Evolutionary conservation across 306 rosid species (phyloP), one percentile per base, ranked within the genome.

Genomic region (Dalbergia oliveri): DNA sequence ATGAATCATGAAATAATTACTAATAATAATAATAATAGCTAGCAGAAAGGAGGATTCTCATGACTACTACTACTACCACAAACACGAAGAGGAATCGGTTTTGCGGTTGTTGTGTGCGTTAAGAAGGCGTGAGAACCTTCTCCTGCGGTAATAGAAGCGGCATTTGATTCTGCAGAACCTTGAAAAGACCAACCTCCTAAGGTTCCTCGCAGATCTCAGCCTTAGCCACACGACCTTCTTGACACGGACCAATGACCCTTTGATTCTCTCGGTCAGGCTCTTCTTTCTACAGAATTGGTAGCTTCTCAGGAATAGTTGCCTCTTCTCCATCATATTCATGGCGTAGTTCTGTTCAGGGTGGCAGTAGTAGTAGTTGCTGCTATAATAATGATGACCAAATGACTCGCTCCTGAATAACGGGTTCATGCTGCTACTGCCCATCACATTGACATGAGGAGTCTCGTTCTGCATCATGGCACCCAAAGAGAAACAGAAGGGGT

Each of bases 241-340:
- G 19, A 69, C 88, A 70, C 88, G 89, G 51, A 81, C 59, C 77
- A 94, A 65, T n/a, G 90, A 87, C 45, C 90, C 87, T 76, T 78
- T 92, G 62, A 94, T 77, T 69, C 87, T 92, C 76, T 88, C 89
- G 0, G 72, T 3, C 2, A 94, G 11, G 23, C 75, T 92, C 86
- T 81, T 86, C 78, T 87, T 92, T 59, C 94, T 64, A 81, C 86
- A 50, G 84, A 94, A 94, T 79, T 90, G 92, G 74, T 94, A 94
- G 89, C 98, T 94, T 84, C 94, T 90, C 5, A 92, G 85, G 35
- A 90, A 94, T 3, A 90, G 21, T 63, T 90, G 98, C 65, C 98
- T 86, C 91, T 92, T 94, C 82, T 92, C 97, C 87, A 88, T 87
- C 90, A 26, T 26, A 26, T 26, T 26, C 31, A 89, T 84, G 57